phyloP scores from a whole-genome alignment of 352 stramenopile species.

The Globisporangium paddicum region DNA sequence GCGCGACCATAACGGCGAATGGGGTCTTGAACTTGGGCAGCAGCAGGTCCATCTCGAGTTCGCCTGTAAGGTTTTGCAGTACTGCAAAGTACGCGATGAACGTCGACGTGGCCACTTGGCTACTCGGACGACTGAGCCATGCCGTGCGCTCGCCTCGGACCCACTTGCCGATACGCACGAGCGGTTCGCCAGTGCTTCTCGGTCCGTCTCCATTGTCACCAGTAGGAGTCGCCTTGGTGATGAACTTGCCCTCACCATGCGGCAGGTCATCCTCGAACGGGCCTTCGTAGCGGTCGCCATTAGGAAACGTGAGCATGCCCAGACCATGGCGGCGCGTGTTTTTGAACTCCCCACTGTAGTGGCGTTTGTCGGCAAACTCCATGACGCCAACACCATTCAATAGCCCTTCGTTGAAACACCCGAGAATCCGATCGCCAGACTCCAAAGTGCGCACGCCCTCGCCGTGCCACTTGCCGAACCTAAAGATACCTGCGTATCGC shows the following conservation, averaged over 20 bases:
- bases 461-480: constrained; percentile 69
- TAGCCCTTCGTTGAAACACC: constrained; percentile 50
- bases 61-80: constrained; percentile 32
- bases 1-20: constrained; percentile 78
- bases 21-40: constrained; percentile 60
- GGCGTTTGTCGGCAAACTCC: constrained; percentile 64
- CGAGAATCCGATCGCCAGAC: constrained; percentile 56
- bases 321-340: constrained; percentile 65
- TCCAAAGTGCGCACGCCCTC: constrained; percentile 53
- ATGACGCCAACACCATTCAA: constrained; percentile 51
- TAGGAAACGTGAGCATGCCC: constrained; percentile 80
- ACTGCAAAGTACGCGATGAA: constrained; percentile 75
- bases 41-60: constrained; percentile 66
- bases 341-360: constrained; percentile 60
- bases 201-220: constrained; percentile 7
- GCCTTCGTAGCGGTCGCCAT: constrained; percentile 89
- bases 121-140: constrained; percentile 71
- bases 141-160: constrained; percentile 49
- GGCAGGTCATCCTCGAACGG: constrained; percentile 81
- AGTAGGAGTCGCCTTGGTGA: constrained; percentile 26
- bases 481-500: constrained; percentile 60
- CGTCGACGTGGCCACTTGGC: constrained; percentile 59
- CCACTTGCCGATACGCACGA: constrained; percentile 64
- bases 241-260: constrained; percentile 79
- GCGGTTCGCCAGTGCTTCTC: constrained; percentile 33